Base-by-base conservation (phyloP, 306 rosid species). In the Astragalus membranaceus region DNA sequence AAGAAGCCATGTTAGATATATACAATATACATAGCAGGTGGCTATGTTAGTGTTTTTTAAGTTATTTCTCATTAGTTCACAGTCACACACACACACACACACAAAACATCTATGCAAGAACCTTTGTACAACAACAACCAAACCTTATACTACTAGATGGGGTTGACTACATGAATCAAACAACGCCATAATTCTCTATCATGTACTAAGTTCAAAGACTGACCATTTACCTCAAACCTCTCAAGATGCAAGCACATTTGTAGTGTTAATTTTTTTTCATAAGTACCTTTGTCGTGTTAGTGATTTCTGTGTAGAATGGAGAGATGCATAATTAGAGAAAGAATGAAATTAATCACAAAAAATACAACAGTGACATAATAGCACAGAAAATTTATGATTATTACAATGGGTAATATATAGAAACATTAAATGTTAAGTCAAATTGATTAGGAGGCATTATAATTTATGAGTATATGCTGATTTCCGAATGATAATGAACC, bases 371-470 rank as follows among this genome's bases (percentile, higher is more conserved):
- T 23, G 44, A 20, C 52, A 39, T 15, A 39, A 53, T 32, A 36
- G 70, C 41, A 59, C 35, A 33, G 46, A 56, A 35, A 16, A 47
- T 17, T 47, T 72, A 35, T 7, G 51, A 59, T 1, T 23, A 3
- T 6, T 23, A 44, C 41, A 46, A 57, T 1, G 33, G 32, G 49
- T 29, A 26, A n/a, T 72, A 39, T 51, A 13, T 5, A 36, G 47
- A 66, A 42, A 75, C 47, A 44, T 56, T 56, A 57, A 67, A 55
- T 51, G 26, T 64, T 36, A 55, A 46, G 60, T 56, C 66, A 64
- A 74, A 46, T 33, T 56, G 9, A 46, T 65, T 6, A 57, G 16
- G n/a, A 67, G 55, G 51, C 10, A 4, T 46, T 12, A 26, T 26
- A 26, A 26, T 26, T 26, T 26, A 17, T 33, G 58, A 46, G 56